Conservation (phyloP, 2,329 filamentous ascomycete species). For the Arthroderma sp. region DNA sequence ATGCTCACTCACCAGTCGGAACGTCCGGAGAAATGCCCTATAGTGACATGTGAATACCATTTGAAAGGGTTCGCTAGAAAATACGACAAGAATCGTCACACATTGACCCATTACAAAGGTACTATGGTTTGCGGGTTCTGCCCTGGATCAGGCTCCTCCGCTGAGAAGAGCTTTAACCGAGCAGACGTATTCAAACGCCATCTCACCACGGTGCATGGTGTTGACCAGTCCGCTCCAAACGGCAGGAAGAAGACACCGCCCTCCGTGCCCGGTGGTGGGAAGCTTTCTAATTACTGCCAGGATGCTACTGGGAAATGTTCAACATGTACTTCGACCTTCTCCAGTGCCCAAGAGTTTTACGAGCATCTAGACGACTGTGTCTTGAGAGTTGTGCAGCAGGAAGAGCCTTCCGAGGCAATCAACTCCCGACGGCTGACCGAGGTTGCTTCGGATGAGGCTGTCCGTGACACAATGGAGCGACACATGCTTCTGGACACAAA, state of each 20-base stretch:
- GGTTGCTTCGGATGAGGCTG: slow-evolving; percentile 48
- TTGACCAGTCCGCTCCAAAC: slow-evolving; percentile 87
- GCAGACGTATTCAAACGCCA: slow-evolving; percentile 95
- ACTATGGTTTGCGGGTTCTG: slow-evolving; percentile 97
- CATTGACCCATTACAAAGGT: slow-evolving; percentile 89
- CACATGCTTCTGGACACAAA: slow-evolving; percentile 42
- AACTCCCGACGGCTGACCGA: slow-evolving; percentile 45
- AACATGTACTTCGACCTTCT: slow-evolving; percentile 75
- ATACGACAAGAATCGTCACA: slow-evolving; percentile 94
- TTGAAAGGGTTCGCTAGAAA: slow-evolving; percentile 85
- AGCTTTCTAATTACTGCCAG: slow-evolving; percentile 56
- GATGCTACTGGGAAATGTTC: slow-evolving; percentile 81
- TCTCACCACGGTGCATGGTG: slow-evolving; percentile 76
- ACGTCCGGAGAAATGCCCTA: slow-evolving; percentile 87
- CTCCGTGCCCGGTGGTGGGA: slow-evolving; percentile 42
- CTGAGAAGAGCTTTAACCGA: slow-evolving; percentile 90
- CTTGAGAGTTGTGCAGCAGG: slow-evolving; percentile 49
- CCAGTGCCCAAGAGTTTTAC: slow-evolving; percentile 88
- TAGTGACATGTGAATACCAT: slow-evolving; percentile 83
- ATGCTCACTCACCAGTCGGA: slow-evolving; percentile 90
- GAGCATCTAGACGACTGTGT: slow-evolving; percentile 75
- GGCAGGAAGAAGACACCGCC: slow-evolving; percentile 60
- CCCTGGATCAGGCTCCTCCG: slow-evolving; percentile 72
- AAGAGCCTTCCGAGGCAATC: slow-evolving; percentile 46
- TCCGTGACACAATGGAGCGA: slow-evolving; percentile 46